Base-by-base conservation (phyloP, 768 basidiomycete genomes). In the Collybia mongolica region DNA sequence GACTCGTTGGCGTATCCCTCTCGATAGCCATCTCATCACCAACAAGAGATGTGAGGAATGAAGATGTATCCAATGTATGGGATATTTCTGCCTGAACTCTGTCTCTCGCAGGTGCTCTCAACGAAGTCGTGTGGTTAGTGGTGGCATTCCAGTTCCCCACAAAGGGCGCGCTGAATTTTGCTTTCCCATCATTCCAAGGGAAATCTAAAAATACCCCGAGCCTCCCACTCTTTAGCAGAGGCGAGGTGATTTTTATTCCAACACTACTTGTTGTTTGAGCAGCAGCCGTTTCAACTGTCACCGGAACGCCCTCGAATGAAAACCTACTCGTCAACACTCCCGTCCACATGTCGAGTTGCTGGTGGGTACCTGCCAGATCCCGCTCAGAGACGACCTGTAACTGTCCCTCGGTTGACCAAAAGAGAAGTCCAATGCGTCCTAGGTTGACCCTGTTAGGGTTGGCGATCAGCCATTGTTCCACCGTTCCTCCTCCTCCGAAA, bases 391-490 rank as follows among this genome's bases (percentile, higher is more conserved):
- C 61, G 39, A 72, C 62, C 46, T 59, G 36, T 26, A 53, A 49
- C 14, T 45, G 23, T 0, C 72, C 71, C 8, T 49, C 32, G 8
- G 49, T 57, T 6, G 66, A 66, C 44, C 60, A 62, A 56, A 81
- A 77, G 8, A 73, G 57, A 24, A 84, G 53, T 0, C 82, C 80
- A 1, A 81, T 57, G 1, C 77, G 62, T 3, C 80, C 81, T 15
- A 83, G 63, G 57, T 83, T 82, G 3, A 76, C 77, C 22, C 81
- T 71, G 57, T 83, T 82, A 3, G 82, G 81, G 49, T 81, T 82
- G 17, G 77, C 65, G 36, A 77, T 81, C 37, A 84, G 66, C 80
- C 80, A 84, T 53, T 78, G 76, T 57, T 79, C 67, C 26, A 78
- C 64, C 7, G 61, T 61, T 18, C 68, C 58, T 28, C 73, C 74